Evolutionary conservation across 1,284 basidiomycete genomes (phyloP).

Genomic region (Rhodotorula sp.): DNA sequence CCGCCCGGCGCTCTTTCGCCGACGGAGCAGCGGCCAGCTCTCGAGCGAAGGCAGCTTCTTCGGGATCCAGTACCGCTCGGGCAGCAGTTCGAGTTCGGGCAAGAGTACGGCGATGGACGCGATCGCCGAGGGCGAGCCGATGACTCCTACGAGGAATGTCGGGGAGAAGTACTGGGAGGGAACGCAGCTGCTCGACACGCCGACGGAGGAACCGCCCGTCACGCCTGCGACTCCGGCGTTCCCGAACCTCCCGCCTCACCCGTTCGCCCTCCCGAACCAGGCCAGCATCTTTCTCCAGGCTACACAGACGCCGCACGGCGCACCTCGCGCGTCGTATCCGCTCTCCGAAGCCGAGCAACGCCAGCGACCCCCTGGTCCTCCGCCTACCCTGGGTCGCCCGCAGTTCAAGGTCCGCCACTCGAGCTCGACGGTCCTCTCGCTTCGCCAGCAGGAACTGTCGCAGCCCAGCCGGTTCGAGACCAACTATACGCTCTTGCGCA

Average conservation of each 20-base stretch:
- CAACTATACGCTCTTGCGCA: slow-evolving; percentile 75
- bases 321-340: slow-evolving; percentile 33
- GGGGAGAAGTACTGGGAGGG: slow-evolving; percentile 24
- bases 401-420: slow-evolving; percentile 41
- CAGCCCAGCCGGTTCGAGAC: slow-evolving; percentile 58
- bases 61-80: slow-evolving; percentile 18
- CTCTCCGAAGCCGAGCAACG: slow-evolving; percentile 28
- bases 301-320: slow-evolving; percentile 22
- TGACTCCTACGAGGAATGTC: slow-evolving; percentile 39
- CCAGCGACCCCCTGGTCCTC: not conserved
- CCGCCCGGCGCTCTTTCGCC: slow-evolving; percentile 35
- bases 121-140: slow-evolving; percentile 33
- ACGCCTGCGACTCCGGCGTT: slow-evolving; percentile 31
- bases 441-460: slow-evolving; percentile 37
- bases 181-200: slow-evolving; percentile 36
- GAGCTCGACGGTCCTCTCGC: slow-evolving; percentile 37
- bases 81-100: slow-evolving; percentile 32
- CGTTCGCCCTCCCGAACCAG: slow-evolving; percentile 17
- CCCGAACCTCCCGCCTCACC: slow-evolving; percentile 17
- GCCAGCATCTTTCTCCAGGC: slow-evolving; percentile 16
- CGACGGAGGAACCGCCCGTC: slow-evolving; percentile 34
- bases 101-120: slow-evolving; percentile 8
- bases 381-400: slow-evolving; percentile 15
- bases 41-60: slow-evolving; percentile 33
- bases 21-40: slow-evolving; percentile 43